Evolutionary conservation across 805 yeast genomes (phyloP).

Genomic region (Alloascoidea hylecoeti): DNA sequence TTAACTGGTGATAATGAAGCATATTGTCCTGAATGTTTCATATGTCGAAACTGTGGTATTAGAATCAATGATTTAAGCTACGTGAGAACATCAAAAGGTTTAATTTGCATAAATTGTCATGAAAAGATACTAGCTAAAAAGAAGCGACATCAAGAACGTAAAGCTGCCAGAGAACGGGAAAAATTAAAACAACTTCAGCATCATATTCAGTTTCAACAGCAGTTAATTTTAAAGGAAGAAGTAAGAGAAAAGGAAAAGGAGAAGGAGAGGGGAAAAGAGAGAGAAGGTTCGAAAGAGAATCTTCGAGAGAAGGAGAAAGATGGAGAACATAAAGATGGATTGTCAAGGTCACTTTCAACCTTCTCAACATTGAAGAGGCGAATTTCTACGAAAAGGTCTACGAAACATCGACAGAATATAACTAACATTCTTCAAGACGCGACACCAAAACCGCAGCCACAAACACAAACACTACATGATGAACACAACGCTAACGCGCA

Average conservation of each 20-base stretch:
- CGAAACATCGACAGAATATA: too few relatives aligned
- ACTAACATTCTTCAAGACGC: too few relatives aligned
- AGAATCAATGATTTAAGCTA: slow-evolving; percentile 81
- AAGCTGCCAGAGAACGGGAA: slow-evolving; percentile 24
- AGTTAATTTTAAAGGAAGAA: slow-evolving; percentile 8
- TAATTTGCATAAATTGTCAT: slow-evolving; percentile 89
- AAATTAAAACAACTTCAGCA: slow-evolving; percentile 1
- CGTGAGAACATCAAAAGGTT: slow-evolving; percentile 85
- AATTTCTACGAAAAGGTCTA: too few relatives aligned
- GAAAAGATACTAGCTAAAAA: slow-evolving; percentile 67
- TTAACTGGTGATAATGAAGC: slow-evolving; percentile 84
- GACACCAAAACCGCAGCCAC: too few relatives aligned
- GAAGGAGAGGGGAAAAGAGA: slow-evolving; percentile 2
- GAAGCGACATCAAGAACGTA: slow-evolving; percentile 23
- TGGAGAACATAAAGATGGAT: too few relatives aligned
- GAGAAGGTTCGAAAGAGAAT: slow-evolving; percentile 7
- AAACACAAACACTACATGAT: too few relatives aligned
- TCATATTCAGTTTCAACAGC: slow-evolving; percentile 1
- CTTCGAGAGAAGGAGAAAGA: slow-evolving; percentile 14
- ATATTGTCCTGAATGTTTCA: slow-evolving; percentile 81
- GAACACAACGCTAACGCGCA: too few relatives aligned
- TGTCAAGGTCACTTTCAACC: too few relatives aligned
- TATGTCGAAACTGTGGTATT: slow-evolving; percentile 76
- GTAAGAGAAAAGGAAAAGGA: slow-evolving; percentile 7
- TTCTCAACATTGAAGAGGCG: too few relatives aligned